These are phyloP conservation scores for Raddia distichophylla DNA, from an alignment of 176 grass and related monocot genomes.

Conservation along the genomic window DNA sequence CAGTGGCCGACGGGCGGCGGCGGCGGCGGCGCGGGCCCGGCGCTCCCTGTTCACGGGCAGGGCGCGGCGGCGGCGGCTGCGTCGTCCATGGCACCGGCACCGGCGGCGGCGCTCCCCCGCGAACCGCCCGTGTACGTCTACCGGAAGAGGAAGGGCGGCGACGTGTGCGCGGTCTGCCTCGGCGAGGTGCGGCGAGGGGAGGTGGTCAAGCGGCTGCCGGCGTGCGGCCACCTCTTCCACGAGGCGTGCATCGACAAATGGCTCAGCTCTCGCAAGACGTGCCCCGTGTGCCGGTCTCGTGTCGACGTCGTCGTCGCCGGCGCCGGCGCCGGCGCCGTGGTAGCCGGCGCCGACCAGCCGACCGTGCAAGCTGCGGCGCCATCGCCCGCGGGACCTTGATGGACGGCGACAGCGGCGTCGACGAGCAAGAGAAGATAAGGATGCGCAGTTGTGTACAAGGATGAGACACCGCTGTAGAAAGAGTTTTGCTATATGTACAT, in stretches of 20 bases:
- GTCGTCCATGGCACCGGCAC: not conserved
- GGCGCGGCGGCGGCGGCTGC: not conserved
- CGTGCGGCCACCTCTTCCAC: slow-evolving; percentile 63
- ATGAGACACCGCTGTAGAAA: no score
- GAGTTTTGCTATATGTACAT: no score
- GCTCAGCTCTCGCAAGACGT: slow-evolving; percentile 49
- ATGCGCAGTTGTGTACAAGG: no score
- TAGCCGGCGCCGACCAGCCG: not conserved
- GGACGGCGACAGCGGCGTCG: no score
- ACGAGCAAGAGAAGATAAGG: no score
- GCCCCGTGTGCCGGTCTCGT: slow-evolving; percentile 53
- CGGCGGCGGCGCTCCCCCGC: not conserved
- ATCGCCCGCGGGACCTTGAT: not conserved
- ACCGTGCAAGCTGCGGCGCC: not conserved
- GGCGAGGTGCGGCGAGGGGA: slow-evolving; percentile 34
- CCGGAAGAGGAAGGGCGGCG: slow-evolving; percentile 21
- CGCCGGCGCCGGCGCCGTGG: not conserved
- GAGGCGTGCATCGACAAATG: slow-evolving; percentile 53
- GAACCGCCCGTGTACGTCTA: slow-evolving; percentile 28
- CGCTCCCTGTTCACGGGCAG: not conserved
- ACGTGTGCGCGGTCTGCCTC: slow-evolving; percentile 45
- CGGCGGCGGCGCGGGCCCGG: not conserved
- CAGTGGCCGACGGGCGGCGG: not conserved
- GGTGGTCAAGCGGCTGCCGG: slow-evolving; percentile 41
- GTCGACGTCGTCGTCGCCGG: not conserved